phyloP scores from a whole-genome alignment of 805 yeast species.

The Wickerhamiella sorbophila region DNA sequence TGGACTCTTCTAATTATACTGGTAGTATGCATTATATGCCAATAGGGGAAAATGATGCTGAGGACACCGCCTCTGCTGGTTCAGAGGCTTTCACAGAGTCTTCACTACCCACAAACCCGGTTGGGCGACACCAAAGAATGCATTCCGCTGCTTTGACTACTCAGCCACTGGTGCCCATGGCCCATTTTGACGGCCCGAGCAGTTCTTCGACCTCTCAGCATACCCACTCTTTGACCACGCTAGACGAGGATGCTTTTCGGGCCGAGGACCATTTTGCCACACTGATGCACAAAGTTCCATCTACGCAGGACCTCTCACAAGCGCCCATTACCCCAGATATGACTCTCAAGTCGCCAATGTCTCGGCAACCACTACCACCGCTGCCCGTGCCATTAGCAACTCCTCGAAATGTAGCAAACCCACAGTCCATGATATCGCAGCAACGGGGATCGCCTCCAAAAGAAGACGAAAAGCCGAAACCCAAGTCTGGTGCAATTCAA shows the following conservation, averaged over 20 bases:
- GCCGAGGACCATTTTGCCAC: constrained; percentile 1
- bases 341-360: neutral
- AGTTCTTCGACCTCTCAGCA: no score
- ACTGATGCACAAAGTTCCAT: neutral
- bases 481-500: neutral
- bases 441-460: neutral
- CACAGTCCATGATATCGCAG: no score
- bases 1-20: neutral
- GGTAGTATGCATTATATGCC: neutral
- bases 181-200: constrained; percentile 6
- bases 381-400: neutral
- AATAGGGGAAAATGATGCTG: neutral
- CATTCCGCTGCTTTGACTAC: constrained; percentile 13
- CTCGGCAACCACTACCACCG: neutral
- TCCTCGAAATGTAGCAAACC: neutral
- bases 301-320: neutral
- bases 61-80: neutral
- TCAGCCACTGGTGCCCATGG: constrained; percentile 11
- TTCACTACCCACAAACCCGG: neutral
- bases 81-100: neutral
- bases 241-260: no score
- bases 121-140: constrained; percentile 8
- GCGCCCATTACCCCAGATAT: neutral
- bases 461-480: neutral
- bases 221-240: no score